phyloP scores from a whole-genome alignment of 805 yeast genomes.

The Metschnikowia noctiluminum region DNA sequence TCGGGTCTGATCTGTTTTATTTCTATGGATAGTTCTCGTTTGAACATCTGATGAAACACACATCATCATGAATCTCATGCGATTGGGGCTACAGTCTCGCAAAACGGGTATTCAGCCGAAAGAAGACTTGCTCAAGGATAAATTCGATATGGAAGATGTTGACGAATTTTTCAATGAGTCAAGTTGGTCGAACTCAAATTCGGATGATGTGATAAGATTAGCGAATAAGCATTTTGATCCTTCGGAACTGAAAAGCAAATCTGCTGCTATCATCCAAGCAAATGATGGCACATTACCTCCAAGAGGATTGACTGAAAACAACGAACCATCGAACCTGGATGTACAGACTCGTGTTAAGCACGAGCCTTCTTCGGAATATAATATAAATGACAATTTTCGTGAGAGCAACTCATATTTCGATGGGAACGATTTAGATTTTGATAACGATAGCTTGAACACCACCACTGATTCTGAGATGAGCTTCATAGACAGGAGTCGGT shows the following conservation, averaged over 20 bases:
- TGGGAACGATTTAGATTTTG: neutral
- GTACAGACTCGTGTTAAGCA: no score
- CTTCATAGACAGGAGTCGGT: neutral
- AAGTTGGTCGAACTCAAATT: conserved; percentile 3
- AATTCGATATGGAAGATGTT: conserved; percentile 63
- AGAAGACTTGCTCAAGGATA: conserved; percentile 48
- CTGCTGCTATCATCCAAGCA: no score
- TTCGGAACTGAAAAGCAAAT: no score
- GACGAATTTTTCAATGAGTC: conserved; percentile 62
- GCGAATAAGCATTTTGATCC: no score
- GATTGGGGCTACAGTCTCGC: conserved; percentile 60
- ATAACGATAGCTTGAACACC: neutral
- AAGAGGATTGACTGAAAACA: no score
- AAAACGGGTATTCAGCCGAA: conserved; percentile 58
- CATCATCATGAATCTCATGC: conserved; percentile 36
- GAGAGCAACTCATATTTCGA: no score
- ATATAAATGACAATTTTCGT: no score
- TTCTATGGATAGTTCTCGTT: neutral
- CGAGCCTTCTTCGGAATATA: no score
- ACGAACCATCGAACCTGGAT: no score
- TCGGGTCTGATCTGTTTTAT: neutral
- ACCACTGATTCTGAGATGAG: neutral
- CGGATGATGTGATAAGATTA: no score
- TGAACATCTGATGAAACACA: neutral
- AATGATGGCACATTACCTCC: no score